phyloP scores from a whole-genome alignment of 345 rosid genomes.

The Euclidium syriacum region DNA sequence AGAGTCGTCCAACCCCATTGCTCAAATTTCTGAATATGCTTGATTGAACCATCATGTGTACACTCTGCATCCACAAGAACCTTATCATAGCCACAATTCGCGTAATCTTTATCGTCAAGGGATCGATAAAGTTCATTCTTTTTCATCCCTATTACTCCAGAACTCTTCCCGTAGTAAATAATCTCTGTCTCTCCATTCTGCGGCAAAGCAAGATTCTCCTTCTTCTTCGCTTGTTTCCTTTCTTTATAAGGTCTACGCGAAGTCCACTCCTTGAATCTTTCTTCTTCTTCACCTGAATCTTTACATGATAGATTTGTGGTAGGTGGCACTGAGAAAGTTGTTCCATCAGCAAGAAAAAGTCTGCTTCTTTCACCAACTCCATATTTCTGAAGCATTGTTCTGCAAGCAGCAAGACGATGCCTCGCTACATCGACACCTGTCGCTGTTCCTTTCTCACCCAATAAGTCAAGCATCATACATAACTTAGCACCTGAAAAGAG shows the following conservation, averaged over 20 bases:
- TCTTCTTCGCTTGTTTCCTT: constrained; percentile 61
- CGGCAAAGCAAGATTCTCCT: constrained; percentile 30
- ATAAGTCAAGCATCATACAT: constrained; percentile 74
- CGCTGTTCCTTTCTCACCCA: constrained; percentile 70
- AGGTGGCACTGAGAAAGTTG: constrained; percentile 61
- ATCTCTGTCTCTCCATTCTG: constrained; percentile 53
- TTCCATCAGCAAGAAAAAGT: constrained; percentile 86
- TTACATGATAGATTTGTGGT: constrained; percentile 24
- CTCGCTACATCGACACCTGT: constrained; percentile 92
- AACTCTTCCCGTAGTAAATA: constrained; percentile 62
- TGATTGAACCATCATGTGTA: constrained; percentile 94
- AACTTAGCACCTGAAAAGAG: constrained; percentile 93
- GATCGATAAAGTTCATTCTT: constrained; percentile 47
- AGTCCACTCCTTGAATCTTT: constrained; percentile 62
- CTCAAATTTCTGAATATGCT: constrained; percentile 88
- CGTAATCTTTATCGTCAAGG: constrained; percentile 31
- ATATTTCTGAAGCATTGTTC: constrained; percentile 83
- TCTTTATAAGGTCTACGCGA: constrained; percentile 83
- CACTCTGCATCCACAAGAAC: constrained; percentile 99
- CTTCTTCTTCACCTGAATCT: constrained; percentile 45
- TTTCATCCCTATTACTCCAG: constrained; percentile 68
- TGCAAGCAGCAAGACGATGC: constrained; percentile 87
- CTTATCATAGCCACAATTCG: constrained; percentile 70
- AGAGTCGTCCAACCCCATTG: constrained; percentile 94
- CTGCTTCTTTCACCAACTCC: constrained; percentile 60